These are phyloP conservation scores for Metroxylon sagu DNA, from an alignment of 176 grass and related monocot species.

Conservation along the genomic window DNA sequence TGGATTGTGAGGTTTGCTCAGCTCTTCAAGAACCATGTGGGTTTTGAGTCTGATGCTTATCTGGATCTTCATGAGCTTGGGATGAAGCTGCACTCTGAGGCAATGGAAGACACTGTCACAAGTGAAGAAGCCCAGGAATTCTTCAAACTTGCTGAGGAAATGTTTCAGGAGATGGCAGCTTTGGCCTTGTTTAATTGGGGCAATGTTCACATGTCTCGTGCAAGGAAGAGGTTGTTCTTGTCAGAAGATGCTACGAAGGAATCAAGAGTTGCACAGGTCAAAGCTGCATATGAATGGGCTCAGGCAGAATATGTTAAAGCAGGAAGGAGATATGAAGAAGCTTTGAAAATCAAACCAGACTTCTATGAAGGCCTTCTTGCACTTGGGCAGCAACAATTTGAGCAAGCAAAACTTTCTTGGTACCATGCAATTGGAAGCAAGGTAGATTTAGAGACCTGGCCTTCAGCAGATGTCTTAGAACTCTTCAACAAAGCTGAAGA, in stretches of 20 bases:
- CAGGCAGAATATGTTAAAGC: conserved; percentile 61
- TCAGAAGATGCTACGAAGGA: conserved; percentile 42
- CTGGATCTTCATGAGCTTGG: conserved; percentile 66
- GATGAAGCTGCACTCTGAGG: conserved; percentile 59
- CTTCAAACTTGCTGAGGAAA: conserved; percentile 54
- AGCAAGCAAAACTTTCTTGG: conserved; percentile 92
- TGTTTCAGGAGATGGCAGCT: conserved; percentile 87
- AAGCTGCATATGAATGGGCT: conserved; percentile 64
- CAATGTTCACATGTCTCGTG: conserved; percentile 73
- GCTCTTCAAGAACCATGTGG: conserved; percentile 72
- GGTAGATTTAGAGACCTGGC: conserved; percentile 41
- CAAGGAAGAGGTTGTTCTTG: conserved; percentile 54
- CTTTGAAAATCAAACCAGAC: conserved; percentile 63
- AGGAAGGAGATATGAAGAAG: conserved; percentile 60
- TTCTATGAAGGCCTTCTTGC: conserved; percentile 79
- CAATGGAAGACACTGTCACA: conserved; percentile 80
- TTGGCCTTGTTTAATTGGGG: conserved; percentile 82
- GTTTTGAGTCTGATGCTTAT: conserved; percentile 61
- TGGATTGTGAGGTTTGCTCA: conserved; percentile 80
- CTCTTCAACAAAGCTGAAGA: conserved; percentile 81
- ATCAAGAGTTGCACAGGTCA: conserved; percentile 39
- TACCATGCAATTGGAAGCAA: conserved; percentile 51
- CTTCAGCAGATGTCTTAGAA: conserved; percentile 43
- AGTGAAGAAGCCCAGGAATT: conserved; percentile 85
- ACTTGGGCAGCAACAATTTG: conserved; percentile 68